Conservation (phyloP, 345 rosid genomes). For the Nasturtium officinale region DNA sequence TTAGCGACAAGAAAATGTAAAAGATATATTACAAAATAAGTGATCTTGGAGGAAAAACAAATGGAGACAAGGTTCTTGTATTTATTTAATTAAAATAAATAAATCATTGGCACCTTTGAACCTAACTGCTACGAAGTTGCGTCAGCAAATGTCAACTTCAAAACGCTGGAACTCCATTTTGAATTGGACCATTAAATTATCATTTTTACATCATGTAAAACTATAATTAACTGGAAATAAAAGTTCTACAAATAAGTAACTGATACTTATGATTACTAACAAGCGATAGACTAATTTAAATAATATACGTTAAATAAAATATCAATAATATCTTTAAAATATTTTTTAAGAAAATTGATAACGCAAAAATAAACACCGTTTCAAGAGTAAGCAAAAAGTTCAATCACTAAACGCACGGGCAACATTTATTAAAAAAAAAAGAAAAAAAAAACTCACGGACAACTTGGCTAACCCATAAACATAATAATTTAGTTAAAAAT, state of each 20-base stretch:
- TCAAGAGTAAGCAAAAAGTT: too few species aligned
- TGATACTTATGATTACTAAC: neutral
- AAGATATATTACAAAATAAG: conserved; percentile 20
- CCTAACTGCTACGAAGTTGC: conserved; percentile 48
- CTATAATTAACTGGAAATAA: neutral
- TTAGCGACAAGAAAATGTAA: conserved; percentile 35
- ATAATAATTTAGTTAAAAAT: too few species aligned
- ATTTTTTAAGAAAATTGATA: too few species aligned
- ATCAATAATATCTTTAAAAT: too few species aligned
- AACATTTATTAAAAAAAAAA: too few species aligned
- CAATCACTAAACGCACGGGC: too few species aligned
- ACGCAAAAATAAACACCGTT: too few species aligned
- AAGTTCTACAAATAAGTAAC: neutral
- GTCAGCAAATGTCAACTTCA: conserved; percentile 54
- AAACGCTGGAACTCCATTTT: conserved; percentile 46
- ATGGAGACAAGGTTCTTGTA: conserved; percentile 34
- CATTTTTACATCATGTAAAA: neutral
- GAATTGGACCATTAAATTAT: conserved; percentile 14
- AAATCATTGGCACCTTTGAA: conserved; percentile 48
- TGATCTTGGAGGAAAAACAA: conserved; percentile 27
- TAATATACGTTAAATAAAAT: too few species aligned
- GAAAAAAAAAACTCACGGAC: too few species aligned
- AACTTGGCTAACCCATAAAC: too few species aligned
- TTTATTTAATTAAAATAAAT: conserved; percentile 24
- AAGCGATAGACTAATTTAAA: too few species aligned